phyloP scores from a whole-genome alignment of 2,329 filamentous ascomycete species.

The Exophiala sp. region DNA sequence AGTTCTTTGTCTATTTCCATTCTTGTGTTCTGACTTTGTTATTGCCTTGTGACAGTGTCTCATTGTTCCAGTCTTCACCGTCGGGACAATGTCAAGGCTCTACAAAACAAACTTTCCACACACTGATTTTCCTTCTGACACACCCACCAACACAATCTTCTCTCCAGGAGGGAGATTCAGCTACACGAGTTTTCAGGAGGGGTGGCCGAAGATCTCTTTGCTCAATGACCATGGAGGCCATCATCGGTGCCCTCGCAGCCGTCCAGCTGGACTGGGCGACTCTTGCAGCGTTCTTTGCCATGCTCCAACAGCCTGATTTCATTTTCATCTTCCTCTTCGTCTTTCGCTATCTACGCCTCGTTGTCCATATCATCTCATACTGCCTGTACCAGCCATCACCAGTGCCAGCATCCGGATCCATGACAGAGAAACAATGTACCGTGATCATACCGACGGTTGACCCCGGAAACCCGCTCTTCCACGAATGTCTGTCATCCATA shows the following conservation, averaged over 20 bases:
- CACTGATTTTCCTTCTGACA: neutral
- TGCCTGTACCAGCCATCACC: slow-evolving; percentile 38
- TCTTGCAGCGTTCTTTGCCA: neutral
- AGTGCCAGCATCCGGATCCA: slow-evolving; percentile 30
- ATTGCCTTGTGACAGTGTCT: neutral
- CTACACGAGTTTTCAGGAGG: no score
- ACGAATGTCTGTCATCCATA: slow-evolving; percentile 39
- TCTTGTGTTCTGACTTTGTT: neutral
- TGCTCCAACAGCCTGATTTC: slow-evolving; percentile 1
- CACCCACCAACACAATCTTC: neutral
- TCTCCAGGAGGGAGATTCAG: no score
- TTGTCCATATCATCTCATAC: slow-evolving; percentile 42
- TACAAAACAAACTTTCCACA: neutral
- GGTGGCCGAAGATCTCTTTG: no score
- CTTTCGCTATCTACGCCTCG: slow-evolving; percentile 45
- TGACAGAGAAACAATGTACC: slow-evolving; percentile 41
- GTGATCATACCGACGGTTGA: slow-evolving; percentile 51
- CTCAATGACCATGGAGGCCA: neutral
- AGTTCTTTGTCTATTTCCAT: neutral
- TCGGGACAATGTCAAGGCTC: neutral
- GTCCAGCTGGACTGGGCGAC: slow-evolving; percentile 1
- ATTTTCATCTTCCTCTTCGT: slow-evolving; percentile 37
- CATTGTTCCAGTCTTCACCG: neutral
- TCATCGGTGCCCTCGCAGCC: neutral
- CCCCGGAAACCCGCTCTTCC: slow-evolving; percentile 40